Evolutionary conservation across 352 stramenopile species (phyloP), one percentile per base, ranked within the genome.

Genomic region (Globisporangium alternatum): DNA sequence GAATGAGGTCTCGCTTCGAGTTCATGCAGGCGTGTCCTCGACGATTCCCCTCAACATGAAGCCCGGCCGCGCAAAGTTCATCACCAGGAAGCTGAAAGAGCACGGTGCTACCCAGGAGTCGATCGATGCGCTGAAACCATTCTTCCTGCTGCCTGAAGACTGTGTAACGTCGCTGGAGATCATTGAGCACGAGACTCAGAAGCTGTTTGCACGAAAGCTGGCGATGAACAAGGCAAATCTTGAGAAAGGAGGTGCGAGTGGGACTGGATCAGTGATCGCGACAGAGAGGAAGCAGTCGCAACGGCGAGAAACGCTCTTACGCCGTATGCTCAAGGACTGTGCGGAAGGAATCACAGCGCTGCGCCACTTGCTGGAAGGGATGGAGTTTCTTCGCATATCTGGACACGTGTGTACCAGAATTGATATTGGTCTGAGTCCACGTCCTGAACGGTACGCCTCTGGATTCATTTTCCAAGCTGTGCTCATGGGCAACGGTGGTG

Each of bases 391-490:
- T 28, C 74, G 72, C 2, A 30, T 92, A 6, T 77, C 70, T 2
- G 77, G 80, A 19, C 81, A 83, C 3, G 75, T 90, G 39, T 93
- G 81, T 41, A 74, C 73, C 31, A 75, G 84, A 15, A 68, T 96
- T 21, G 88, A 96, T 63, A 72, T 96, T 22, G 88, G 88, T 0
- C 30, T 96, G 43, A 92, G 81, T 47, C 85, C 81, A 31, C 79
- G 85, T 3, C 88, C 84, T 3, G 86, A 94, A 55, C 72, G 84
- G 12, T 96, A 91, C 51, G 80, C 81, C 1, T 91, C 83, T 15
- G 88, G 86, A 0, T 91, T 96, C 51, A 81, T 96, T 37, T 96
- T 96, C 67, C 84, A 95, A 62, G 86, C 86, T 3, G 83, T 93
- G 30, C 78, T 93, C 48, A 72, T 86, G 22, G 70, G 64, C 30